These are phyloP conservation scores for Microsporum audouinii DNA, from an alignment of 2,329 filamentous ascomycete genomes.

Conservation along the genomic window DNA sequence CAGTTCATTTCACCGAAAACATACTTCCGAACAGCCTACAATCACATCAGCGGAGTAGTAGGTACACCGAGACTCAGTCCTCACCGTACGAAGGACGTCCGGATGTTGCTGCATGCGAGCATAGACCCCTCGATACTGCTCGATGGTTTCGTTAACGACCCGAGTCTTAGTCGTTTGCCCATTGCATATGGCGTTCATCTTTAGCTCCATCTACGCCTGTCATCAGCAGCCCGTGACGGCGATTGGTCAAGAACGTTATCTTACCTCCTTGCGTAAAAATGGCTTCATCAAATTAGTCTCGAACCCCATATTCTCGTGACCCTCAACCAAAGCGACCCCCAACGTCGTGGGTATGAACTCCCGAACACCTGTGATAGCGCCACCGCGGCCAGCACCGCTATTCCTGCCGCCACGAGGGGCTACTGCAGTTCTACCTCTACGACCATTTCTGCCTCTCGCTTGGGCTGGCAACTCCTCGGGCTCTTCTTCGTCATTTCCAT, in stretches of 20 bases:
- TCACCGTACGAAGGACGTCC: constrained; percentile 4
- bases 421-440: constrained; percentile 6
- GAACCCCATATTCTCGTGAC: constrained; percentile 6
- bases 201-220: constrained; percentile 6
- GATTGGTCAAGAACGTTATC: constrained; percentile 5
- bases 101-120: constrained; percentile 3
- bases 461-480: constrained; percentile 8
- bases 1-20: constrained; percentile 6
- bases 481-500: constrained; percentile 8
- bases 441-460: constrained; percentile 6
- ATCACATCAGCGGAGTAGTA: constrained; percentile 3
- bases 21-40: constrained; percentile 8
- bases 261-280: constrained; percentile 6
- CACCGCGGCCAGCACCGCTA: constrained; percentile 5
- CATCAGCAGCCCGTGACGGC: constrained; percentile 1
- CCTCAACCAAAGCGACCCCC: constrained; percentile 4
- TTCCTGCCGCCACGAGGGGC: constrained; percentile 8
- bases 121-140: constrained; percentile 7
- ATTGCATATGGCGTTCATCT: constrained; percentile 4
- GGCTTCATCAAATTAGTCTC: constrained; percentile 5
- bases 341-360: constrained; percentile 5
- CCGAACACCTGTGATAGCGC: constrained; percentile 4
- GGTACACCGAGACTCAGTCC: constrained; percentile 4
- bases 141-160: constrained; percentile 2
- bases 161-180: constrained; percentile 5